Evolutionary conservation across 441 rosid species (phyloP), one percentile per base, ranked within the genome.

Genomic region (Dalechampia spathulata): DNA sequence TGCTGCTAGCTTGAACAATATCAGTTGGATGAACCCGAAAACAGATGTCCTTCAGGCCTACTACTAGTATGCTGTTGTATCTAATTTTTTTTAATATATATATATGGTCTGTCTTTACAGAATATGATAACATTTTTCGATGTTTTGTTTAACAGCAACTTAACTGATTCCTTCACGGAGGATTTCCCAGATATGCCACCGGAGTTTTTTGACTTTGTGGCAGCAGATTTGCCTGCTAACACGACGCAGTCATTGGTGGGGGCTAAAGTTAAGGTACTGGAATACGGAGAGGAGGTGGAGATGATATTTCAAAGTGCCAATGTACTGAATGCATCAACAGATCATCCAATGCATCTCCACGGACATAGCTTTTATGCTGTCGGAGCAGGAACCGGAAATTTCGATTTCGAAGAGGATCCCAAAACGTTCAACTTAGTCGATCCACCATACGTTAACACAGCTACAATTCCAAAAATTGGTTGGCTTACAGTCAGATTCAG

Each of bases 271-370:
- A 49, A 49, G 22, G 34, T 49, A 23, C 20, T 49, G 17, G 53
- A 49, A n/a, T 49, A 49, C n/a, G 52, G 52, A 27, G 52, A 49
- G n/a, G 52, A 49, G n/a, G 52, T 49, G 36, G 52, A 49, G 11
- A 49, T 49, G 8, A 37, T 49, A 8, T 49, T 49, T 27, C 52
- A 49, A 49, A 9, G 13, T 7, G 37, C 34, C 9, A 49, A 49
- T 28, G 12, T 49, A n/a, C 4, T 49, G 36, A 46, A 46, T 46
- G 9, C 53, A 49, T 28, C 53, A 49, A 8, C n/a, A 14, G 38
- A 49, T 28, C 53, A 49, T n/a, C 53, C 53, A n/a, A 49, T 49
- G 53, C 53, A 49, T 49, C 34, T 49, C 9, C 53, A 49, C 16
- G 53, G 53, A 12, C 38, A 49, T 49, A 49, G 38, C 38, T 49